These are phyloP conservation scores for Cercospora janseana DNA, from an alignment of 2,329 filamentous ascomycete genomes.

Conservation along the genomic window DNA sequence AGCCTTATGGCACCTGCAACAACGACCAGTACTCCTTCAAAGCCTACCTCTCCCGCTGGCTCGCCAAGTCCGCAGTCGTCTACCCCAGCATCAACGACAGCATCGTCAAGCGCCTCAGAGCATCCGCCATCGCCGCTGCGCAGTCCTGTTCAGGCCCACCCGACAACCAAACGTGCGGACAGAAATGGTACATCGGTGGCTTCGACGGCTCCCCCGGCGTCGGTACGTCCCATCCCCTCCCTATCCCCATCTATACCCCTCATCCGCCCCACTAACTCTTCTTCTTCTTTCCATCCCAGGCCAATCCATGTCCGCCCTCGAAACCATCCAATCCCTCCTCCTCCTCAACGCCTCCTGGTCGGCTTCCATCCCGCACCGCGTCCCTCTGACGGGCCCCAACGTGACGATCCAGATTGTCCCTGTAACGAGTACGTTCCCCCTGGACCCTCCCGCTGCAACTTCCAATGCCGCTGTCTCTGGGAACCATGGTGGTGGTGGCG, in stretches of 20 bases:
- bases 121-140: conserved; percentile 46
- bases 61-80: conserved; percentile 46
- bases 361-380: background rate
- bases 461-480: conserved; percentile 5
- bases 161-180: conserved; percentile 45
- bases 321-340: conserved; percentile 47
- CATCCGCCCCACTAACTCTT: no score
- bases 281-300: conserved; percentile 29
- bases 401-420: conserved; percentile 23
- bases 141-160: conserved; percentile 44
- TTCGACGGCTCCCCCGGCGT: conserved; percentile 45
- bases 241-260: no score
- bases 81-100: conserved; percentile 44
- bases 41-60: conserved; percentile 69
- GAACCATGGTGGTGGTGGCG: no score
- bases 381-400: conserved; percentile 20
- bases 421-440: conserved; percentile 28
- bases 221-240: background rate
- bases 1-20: conserved; percentile 60
- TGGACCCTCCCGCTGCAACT: conserved; percentile 21
- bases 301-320: conserved; percentile 47
- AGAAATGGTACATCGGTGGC: conserved; percentile 46
- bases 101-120: conserved; percentile 41
- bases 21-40: conserved; percentile 74
- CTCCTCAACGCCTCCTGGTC: conserved; percentile 21